phyloP scores from a whole-genome alignment of 441 rosid genomes.

The Euphorbia celastroides region DNA sequence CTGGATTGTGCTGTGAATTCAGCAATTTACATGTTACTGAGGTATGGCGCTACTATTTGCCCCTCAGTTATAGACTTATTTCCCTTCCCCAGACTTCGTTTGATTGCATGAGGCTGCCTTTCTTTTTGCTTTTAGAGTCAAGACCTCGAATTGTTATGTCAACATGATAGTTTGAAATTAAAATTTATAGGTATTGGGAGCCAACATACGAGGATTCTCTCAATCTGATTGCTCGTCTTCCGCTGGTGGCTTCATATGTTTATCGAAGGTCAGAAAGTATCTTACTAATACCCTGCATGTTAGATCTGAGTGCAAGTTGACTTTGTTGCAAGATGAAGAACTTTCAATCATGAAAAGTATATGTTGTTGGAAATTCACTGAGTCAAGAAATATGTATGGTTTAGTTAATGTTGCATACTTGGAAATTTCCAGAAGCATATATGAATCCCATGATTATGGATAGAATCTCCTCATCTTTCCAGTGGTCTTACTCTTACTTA shows the following conservation, averaged over 20 bases:
- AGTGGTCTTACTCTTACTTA: not conserved
- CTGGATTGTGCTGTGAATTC: too few relatives aligned
- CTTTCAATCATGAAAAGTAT: constrained; percentile 5
- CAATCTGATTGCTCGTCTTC: constrained; percentile 84
- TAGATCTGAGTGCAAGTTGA: not conserved
- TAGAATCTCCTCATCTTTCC: not conserved
- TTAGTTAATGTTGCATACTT: too few relatives aligned
- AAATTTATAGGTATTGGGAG: constrained; percentile 79
- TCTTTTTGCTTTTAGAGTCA: too few relatives aligned
- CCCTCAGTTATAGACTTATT: too few relatives aligned
- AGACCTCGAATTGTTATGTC: constrained; percentile 18
- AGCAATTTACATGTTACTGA: too few relatives aligned
- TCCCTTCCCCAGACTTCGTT: too few relatives aligned
- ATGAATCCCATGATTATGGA: not conserved
- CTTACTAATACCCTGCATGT: constrained; percentile 11
- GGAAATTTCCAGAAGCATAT: too few relatives aligned
- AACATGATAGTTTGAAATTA: constrained; percentile 16
- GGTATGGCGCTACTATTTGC: too few relatives aligned
- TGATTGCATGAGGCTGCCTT: too few relatives aligned
- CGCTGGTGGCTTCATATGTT: constrained; percentile 80
- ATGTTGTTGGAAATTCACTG: too few relatives aligned
- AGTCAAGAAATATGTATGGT: too few relatives aligned
- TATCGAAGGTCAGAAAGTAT: constrained; percentile 65
- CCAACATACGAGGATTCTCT: constrained; percentile 90
- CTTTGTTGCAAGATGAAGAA: constrained; percentile 3